A percentile compares a stretch with the other conserved stretches of the same genome.
Evolutionary conservation across 2,329 filamentous ascomycete genomes (phyloP).

Genomic region (Aureobasidium musti): DNA sequence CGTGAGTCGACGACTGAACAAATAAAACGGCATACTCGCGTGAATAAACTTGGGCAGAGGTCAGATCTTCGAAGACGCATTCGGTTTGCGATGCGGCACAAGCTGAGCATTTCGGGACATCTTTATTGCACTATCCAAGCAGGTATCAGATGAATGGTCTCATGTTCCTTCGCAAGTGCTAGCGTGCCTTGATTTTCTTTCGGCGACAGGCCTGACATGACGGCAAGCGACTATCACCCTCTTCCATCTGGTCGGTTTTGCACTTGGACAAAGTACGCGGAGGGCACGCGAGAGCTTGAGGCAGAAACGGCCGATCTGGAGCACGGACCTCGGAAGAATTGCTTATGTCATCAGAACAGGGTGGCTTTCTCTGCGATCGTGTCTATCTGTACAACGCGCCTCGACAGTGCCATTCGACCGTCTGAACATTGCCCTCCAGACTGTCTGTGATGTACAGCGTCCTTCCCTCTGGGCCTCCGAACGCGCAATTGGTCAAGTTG

Average conservation of each 20-base stretch:
- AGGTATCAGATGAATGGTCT: background rate
- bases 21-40: constrained; percentile 24
- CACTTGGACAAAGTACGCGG: background rate
- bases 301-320: background rate
- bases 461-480: background rate
- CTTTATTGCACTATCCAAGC: constrained; percentile 29
- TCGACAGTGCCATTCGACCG: constrained; percentile 16
- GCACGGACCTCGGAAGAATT: background rate
- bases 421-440: constrained; percentile 9
- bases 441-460: constrained; percentile 10
- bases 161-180: fast-evolving
- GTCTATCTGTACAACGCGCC: background rate
- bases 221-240: background rate
- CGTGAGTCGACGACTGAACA: too few species aligned
- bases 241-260: background rate
- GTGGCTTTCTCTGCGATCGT: background rate
- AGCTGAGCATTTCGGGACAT: constrained; percentile 30
- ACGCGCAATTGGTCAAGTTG: constrained; percentile 17
- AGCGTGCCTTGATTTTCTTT: background rate
- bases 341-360: background rate
- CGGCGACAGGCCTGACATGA: background rate
- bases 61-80: constrained; percentile 31
- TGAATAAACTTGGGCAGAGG: constrained; percentile 31
- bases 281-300: background rate
- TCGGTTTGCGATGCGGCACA: constrained; percentile 30